These are phyloP conservation scores for Exophiala oligosperma DNA, from an alignment of 2,329 filamentous ascomycete genomes.

Conservation along the genomic window DNA sequence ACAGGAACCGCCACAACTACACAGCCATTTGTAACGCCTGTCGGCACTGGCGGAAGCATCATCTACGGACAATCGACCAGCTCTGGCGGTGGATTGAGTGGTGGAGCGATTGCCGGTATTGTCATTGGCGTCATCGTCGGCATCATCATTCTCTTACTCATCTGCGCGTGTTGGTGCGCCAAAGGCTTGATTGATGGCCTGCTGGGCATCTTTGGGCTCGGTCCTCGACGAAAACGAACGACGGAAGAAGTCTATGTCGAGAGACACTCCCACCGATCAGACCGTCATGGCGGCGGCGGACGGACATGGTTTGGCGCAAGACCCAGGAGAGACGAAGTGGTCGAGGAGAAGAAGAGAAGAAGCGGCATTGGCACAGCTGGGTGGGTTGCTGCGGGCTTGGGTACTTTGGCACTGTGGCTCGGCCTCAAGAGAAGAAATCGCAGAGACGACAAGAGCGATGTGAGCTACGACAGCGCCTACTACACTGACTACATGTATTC, in stretches of 20 bases:
- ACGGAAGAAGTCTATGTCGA: slow-evolving; percentile 42
- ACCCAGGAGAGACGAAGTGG: slow-evolving; percentile 36
- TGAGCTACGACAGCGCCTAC: slow-evolving; percentile 40
- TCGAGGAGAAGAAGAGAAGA: slow-evolving; percentile 35
- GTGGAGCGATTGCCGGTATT: slow-evolving; percentile 53
- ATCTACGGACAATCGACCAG: slow-evolving; percentile 36
- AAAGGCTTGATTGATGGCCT: slow-evolving; percentile 42
- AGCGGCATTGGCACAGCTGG: slow-evolving; percentile 40
- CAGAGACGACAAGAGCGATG: slow-evolving; percentile 39
- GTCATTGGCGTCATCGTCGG: slow-evolving; percentile 51
- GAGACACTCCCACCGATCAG: slow-evolving; percentile 31
- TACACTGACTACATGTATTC: slow-evolving; percentile 43
- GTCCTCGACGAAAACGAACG: slow-evolving; percentile 33
- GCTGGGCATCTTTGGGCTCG: slow-evolving; percentile 44
- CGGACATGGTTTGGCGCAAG: slow-evolving; percentile 43
- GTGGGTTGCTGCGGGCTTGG: slow-evolving; percentile 44
- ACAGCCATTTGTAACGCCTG: slow-evolving; percentile 46
- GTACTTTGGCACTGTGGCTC: slow-evolving; percentile 46
- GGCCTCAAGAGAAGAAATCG: slow-evolving; percentile 45
- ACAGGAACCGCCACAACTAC: slow-evolving; percentile 45
- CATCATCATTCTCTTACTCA: slow-evolving; percentile 44
- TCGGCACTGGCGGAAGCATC: slow-evolving; percentile 43
- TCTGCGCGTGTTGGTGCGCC: slow-evolving; percentile 47
- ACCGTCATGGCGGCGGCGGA: slow-evolving; percentile 24
- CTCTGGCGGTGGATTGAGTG: slow-evolving; percentile 42